A percentile compares a stretch with the other conserved stretches of the same genome.
Evolutionary conservation across 257 asterid genomes (phyloP).

Genomic region (Nicotiana obtusifolia): DNA sequence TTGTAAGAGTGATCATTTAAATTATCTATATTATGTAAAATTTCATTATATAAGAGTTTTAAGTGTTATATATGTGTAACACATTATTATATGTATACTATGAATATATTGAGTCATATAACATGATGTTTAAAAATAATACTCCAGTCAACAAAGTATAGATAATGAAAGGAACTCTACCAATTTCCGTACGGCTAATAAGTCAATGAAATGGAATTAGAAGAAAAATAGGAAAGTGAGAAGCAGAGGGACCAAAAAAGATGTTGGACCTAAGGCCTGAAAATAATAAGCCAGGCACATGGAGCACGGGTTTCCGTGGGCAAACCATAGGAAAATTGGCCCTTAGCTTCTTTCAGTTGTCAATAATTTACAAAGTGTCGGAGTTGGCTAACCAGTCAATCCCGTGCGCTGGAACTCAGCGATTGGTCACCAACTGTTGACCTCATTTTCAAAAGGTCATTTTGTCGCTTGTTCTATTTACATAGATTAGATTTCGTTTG

Average conservation of each 20-base stretch:
- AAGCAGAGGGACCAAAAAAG: background rate
- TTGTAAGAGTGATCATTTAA: too few species aligned
- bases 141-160: background rate
- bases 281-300: slow-evolving; percentile 12
- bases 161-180: background rate
- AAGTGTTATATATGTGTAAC: too few species aligned
- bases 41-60: too few species aligned
- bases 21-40: too few species aligned
- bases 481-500: background rate
- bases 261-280: background rate
- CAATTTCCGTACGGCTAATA: background rate
- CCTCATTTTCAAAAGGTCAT: background rate
- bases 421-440: background rate
- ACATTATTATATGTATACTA: too few species aligned
- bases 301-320: slow-evolving; percentile 31
- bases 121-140: background rate
- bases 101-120: too few species aligned
- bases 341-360: background rate
- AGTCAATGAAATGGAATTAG: background rate
- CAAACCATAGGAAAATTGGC: background rate
- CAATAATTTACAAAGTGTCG: too few species aligned
- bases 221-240: background rate
- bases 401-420: background rate
- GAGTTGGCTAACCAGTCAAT: background rate
- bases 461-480: background rate